Percentiles rank a stretch among this genome's conserved stretches.
phyloP scores from a whole-genome alignment of 23 red algal species.

The Porphyridium purpureum region DNA sequence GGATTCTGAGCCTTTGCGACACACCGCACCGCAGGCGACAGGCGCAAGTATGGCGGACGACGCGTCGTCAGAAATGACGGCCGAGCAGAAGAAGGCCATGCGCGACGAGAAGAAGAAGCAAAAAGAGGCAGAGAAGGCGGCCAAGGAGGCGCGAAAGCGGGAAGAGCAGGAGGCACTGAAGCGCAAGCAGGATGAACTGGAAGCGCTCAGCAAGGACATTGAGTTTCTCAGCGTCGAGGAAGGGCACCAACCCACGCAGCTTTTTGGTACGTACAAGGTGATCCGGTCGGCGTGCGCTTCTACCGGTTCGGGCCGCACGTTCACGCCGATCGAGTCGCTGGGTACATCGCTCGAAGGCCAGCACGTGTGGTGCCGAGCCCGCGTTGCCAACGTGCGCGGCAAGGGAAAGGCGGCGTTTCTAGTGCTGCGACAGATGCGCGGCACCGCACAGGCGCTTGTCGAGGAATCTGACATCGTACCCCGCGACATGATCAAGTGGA shows the following conservation, averaged over 20 bases:
- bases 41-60: not conserved
- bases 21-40: too few relatives aligned
- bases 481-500: slow-evolving; percentile 69
- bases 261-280: slow-evolving; percentile 46
- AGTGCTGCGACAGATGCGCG: slow-evolving; percentile 44
- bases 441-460: slow-evolving; percentile 64
- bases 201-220: not conserved
- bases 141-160: not conserved
- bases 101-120: slow-evolving; percentile 9
- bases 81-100: not conserved
- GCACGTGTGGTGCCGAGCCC: slow-evolving; percentile 65
- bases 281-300: slow-evolving; percentile 38
- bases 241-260: slow-evolving; percentile 9
- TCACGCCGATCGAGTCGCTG: slow-evolving; percentile 23
- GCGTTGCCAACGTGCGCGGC: slow-evolving; percentile 50
- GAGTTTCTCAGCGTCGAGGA: slow-evolving; percentile 4
- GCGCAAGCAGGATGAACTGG: not conserved
- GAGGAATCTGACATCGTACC: slow-evolving; percentile 21
- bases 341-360: not conserved
- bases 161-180: not conserved
- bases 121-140: slow-evolving; percentile 12
- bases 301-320: slow-evolving; percentile 21
- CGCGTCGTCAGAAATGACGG: not conserved
- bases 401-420: slow-evolving; percentile 55
- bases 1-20: too few relatives aligned